Evolutionary conservation across 2,329 filamentous ascomycete species (phyloP).

Genomic region (Cryphonectria carpinicola): DNA sequence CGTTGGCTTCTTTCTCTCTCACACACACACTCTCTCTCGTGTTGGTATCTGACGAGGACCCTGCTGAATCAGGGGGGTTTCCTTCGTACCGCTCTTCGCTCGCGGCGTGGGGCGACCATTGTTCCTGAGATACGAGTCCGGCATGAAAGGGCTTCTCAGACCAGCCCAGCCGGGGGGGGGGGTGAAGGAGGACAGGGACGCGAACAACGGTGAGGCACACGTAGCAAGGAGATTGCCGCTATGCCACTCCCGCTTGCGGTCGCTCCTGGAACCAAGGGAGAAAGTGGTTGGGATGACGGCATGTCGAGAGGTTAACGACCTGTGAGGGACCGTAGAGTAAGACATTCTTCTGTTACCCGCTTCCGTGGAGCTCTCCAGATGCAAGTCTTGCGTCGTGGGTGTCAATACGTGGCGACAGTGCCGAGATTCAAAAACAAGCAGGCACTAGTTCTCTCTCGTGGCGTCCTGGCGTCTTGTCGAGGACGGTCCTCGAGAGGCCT

Average conservation of each 20-base stretch:
- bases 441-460: slow-evolving; percentile 22
- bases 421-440: slow-evolving; percentile 20
- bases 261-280: not conserved
- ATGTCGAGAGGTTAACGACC: slow-evolving; percentile 10
- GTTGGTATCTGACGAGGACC: not conserved
- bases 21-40: not conserved
- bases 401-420: slow-evolving; percentile 15
- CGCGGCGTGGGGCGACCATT: not conserved
- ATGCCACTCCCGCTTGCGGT: not conserved
- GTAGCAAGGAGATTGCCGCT: slow-evolving; percentile 8
- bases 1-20: not conserved
- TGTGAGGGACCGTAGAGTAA: slow-evolving; percentile 25
- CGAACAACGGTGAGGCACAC: not conserved
- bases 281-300: slow-evolving; percentile 8
- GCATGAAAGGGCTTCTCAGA: not conserved
- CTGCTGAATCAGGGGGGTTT: slow-evolving; percentile 10
- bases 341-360: slow-evolving; percentile 20
- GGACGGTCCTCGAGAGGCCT: slow-evolving; percentile 19
- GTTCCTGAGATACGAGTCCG: slow-evolving; percentile 2
- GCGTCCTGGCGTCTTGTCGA: slow-evolving; percentile 24
- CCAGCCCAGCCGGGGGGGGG: not conserved
- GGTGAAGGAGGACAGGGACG: slow-evolving; percentile 5
- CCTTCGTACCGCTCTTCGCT: slow-evolving; percentile 8
- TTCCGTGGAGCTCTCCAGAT: slow-evolving; percentile 18
- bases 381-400: slow-evolving; percentile 9